phyloP scores from a whole-genome alignment of 305 asterid genomes.

The Solanum hybrid region DNA sequence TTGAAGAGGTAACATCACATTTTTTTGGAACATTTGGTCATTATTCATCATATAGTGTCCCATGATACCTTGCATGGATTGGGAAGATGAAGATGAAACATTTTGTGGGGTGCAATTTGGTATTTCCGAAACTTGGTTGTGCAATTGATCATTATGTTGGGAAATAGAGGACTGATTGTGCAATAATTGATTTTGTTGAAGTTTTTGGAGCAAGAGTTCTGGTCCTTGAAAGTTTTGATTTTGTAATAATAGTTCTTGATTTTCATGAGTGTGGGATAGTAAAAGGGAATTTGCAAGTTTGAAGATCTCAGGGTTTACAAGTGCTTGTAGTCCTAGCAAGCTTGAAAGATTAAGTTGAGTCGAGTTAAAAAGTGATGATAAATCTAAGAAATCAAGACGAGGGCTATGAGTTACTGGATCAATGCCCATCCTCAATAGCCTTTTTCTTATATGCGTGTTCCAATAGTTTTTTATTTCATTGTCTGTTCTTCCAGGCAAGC shows the following conservation, averaged over 20 bases:
- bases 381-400: constrained; percentile 8
- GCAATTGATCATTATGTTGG: not conserved
- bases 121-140: not conserved
- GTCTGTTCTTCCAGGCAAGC: constrained; percentile 9
- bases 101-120: constrained; percentile 1
- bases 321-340: constrained; percentile 4
- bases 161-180: not conserved
- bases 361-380: not conserved
- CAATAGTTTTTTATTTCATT: constrained; percentile 6
- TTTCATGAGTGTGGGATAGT: not conserved
- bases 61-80: not conserved
- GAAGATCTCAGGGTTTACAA: not conserved
- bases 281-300: not conserved
- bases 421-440: constrained; percentile 2
- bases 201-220: not conserved
- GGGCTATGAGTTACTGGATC: constrained; percentile 9
- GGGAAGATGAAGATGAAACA: constrained; percentile 4
- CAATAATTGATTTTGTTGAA: not conserved
- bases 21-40: constrained; percentile 2
- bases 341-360: constrained; percentile 1
- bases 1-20: not conserved
- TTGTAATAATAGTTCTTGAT: not conserved
- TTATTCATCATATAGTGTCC: not conserved
- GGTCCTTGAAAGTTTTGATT: not conserved
- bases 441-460: constrained; percentile 6